Percentiles rank a stretch among this genome's conserved stretches.
Evolutionary conservation across 768 basidiomycete species (phyloP).

Genomic region (Trametes villosa): DNA sequence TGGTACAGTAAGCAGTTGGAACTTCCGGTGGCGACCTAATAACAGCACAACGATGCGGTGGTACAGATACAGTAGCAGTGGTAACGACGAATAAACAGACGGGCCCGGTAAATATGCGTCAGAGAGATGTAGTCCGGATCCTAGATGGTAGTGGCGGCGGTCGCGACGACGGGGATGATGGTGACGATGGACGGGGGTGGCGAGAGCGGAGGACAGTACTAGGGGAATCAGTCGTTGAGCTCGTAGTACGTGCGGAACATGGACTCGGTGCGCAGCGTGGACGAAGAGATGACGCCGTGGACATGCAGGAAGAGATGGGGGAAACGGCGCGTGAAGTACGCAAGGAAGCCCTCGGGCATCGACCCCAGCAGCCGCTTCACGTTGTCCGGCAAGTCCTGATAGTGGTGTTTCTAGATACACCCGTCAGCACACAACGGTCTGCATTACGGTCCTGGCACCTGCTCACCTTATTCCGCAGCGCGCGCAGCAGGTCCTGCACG

Average conservation of each 20-base stretch:
- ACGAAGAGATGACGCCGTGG: slow-evolving; percentile 76
- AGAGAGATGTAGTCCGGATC: slow-evolving; percentile 9
- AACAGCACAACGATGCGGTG: slow-evolving; percentile 18
- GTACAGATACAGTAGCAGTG: slow-evolving; percentile 14
- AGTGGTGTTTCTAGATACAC: slow-evolving; percentile 95
- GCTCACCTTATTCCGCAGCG: slow-evolving; percentile 91
- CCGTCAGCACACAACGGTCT: slow-evolving; percentile 1
- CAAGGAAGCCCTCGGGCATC: slow-evolving; percentile 90
- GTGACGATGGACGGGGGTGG: background rate
- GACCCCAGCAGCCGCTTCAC: slow-evolving; percentile 87
- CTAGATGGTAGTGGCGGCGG: slow-evolving; percentile 1
- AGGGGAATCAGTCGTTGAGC: slow-evolving; percentile 48
- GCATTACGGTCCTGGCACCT: background rate
- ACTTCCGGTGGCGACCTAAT: slow-evolving; percentile 8
- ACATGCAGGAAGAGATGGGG: slow-evolving; percentile 92
- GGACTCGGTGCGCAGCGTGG: slow-evolving; percentile 76
- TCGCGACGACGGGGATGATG: background rate
- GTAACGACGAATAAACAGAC: slow-evolving; percentile 9
- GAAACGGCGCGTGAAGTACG: slow-evolving; percentile 93
- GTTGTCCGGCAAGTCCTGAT: slow-evolving; percentile 93
- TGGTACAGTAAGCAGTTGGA: background rate
- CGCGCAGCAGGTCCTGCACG: slow-evolving; percentile 90
- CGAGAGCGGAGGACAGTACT: background rate
- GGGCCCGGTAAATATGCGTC: background rate
- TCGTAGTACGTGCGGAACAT: slow-evolving; percentile 94